These are phyloP conservation scores for Aspergillus sp. DNA, from an alignment of 2,329 filamentous ascomycete genomes.

Conservation along the genomic window DNA sequence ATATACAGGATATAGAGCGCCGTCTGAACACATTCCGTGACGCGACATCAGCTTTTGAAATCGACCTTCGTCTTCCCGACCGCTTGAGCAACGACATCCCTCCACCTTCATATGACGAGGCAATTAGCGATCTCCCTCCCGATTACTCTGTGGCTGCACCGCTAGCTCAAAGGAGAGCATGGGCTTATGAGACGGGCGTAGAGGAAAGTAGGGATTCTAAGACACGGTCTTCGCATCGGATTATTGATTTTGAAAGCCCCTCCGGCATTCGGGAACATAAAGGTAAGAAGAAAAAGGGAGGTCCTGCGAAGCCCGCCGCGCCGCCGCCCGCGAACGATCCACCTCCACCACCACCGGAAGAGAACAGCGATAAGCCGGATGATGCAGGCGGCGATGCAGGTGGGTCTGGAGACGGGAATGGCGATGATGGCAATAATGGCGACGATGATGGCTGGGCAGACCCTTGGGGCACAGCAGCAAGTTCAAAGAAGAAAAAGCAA, in stretches of 20 bases:
- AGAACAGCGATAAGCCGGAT: conserved; percentile 20
- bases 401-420: conserved; percentile 31
- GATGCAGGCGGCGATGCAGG: conserved; percentile 38
- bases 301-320: conserved; percentile 10
- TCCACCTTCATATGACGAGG: conserved; percentile 36
- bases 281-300: conserved; percentile 25
- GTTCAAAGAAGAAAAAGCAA: conserved; percentile 37
- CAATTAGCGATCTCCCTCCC: conserved; percentile 33
- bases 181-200: conserved; percentile 9
- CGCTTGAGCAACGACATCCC: conserved; percentile 22
- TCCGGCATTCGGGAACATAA: conserved; percentile 34
- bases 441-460: conserved; percentile 41
- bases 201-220: conserved; percentile 6
- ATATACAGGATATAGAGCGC: conserved; percentile 2
- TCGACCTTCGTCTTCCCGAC: conserved; percentile 13
- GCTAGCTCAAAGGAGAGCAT: conserved; percentile 25
- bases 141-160: conserved; percentile 30
- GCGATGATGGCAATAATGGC: conserved; percentile 34
- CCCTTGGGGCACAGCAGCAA: conserved; percentile 36
- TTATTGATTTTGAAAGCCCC: conserved; percentile 26
- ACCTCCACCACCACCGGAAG: conserved; percentile 14
- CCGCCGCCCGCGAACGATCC: conserved; percentile 11
- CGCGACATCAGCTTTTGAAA: conserved; percentile 8
- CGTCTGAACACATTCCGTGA: conserved; percentile 4
- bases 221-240: conserved; percentile 5